A percentile compares a stretch with the other conserved stretches of the same genome.
These are phyloP conservation scores for Micromonas commoda DNA, from an alignment of 139 green algal genomes.

Conservation along the genomic window DNA sequence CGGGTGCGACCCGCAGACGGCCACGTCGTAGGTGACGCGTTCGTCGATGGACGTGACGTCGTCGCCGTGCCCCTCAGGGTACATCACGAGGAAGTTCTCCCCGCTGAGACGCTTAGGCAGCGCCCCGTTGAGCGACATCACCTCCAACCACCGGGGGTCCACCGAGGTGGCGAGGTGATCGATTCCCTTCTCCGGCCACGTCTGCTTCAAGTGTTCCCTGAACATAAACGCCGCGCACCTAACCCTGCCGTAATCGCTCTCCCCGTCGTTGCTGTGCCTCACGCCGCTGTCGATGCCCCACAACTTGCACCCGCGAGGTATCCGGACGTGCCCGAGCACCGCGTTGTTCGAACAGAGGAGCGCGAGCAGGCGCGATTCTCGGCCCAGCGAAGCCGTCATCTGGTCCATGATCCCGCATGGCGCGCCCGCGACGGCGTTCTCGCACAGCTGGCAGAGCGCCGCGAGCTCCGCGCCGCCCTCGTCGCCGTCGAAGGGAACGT, in stretches of 20 bases:
- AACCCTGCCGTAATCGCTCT: constrained; percentile 42
- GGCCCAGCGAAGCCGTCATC: constrained; percentile 53
- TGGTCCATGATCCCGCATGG: constrained; percentile 93
- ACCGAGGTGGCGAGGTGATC: background rate
- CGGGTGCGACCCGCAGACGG: background rate
- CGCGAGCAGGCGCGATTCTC: constrained; percentile 58
- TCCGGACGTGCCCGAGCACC: constrained; percentile 52
- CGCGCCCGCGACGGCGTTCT: constrained; percentile 87
- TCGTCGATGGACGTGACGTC: background rate
- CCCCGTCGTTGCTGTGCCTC: constrained; percentile 48
- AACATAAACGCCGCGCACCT: background rate
- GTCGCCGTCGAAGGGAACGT: constrained; percentile 6
- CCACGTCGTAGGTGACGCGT: background rate
- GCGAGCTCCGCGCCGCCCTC: constrained; percentile 53
- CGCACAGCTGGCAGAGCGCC: constrained; percentile 76
- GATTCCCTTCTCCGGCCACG: background rate
- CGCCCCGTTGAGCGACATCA: no score
- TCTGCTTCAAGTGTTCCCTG: background rate
- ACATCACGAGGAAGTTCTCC: background rate
- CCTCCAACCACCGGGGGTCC: background rate
- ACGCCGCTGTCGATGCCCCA: constrained; percentile 86
- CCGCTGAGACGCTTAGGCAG: no score
- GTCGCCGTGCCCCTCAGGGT: constrained; percentile 17
- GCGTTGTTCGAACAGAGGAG: constrained; percentile 79
- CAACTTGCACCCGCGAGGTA: constrained; percentile 60